Evolutionary conservation across 2,329 filamentous ascomycete species (phyloP), one percentile per base, ranked within the genome.

Genomic region (Verticillium albo-atrum): DNA sequence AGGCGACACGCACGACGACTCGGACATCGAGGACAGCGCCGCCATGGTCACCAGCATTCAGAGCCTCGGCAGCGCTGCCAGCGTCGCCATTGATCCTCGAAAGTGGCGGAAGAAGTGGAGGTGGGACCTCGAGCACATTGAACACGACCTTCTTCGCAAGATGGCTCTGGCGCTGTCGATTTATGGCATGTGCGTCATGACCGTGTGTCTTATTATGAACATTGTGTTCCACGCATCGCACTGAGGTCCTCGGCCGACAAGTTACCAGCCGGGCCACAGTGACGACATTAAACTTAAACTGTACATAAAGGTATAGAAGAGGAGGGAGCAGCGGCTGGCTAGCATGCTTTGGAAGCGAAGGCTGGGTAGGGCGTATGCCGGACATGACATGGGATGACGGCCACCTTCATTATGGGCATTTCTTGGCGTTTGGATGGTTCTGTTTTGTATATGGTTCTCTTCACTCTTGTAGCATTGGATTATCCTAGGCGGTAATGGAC

Each of bases 131-230:
- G 76, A 88, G 76, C 78, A 88, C 77, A 66, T 93, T 73, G 86
- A 85, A 77, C 77, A 86, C 73, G 71, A 82, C 66, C 60, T 82
- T 81, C 72, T 98, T 58, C 82, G 95, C 60, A 89, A 86, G 68
- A 74, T 91, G 63, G 88, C 92, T 57, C 77, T 97, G 54, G 88
- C 79, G 1, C 77, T 99, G 61, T 89, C 90, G 7, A 79, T 92
- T 9, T 99, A 99, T 70, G 95, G 95, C 23, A 66, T 91, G 9
- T 76, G 90, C 55, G 92, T 99, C 57, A 98, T 99, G 95, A 77
- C 91, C 28, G 88, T 94, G 54, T 98, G 93, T 71, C 76, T 99
- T 67, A 78, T 85, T 51, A 92, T 92, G 70, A 98, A 98, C 72
- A 87, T 90, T 15, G 90, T 97, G 67, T 92, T 95, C 67, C 81